These are phyloP conservation scores for Xylaria sp. DNA, from an alignment of 2,329 filamentous ascomycete genomes.

Conservation along the genomic window DNA sequence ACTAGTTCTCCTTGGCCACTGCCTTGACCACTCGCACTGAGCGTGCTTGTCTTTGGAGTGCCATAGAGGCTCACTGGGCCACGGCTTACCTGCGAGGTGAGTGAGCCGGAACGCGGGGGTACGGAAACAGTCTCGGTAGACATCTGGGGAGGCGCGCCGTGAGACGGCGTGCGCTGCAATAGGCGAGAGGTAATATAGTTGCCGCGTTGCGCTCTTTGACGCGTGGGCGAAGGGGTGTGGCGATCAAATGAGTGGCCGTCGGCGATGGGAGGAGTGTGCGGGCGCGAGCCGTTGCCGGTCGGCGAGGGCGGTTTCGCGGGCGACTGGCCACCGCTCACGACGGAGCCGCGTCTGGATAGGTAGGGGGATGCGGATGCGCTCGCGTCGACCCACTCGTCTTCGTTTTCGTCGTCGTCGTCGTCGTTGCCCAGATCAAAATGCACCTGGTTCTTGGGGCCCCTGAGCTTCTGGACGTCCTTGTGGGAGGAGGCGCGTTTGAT, in stretches of 20 bases:
- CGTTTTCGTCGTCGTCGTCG: constrained; percentile 57
- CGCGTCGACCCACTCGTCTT: constrained; percentile 71
- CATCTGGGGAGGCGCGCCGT: constrained; percentile 68
- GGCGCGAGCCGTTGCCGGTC: constrained; percentile 43
- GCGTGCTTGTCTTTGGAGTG: constrained; percentile 40
- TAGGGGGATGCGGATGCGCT: constrained; percentile 67
- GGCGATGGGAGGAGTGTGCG: constrained; percentile 20
- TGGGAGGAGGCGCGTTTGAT: constrained; percentile 60
- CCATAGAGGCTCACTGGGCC: constrained; percentile 48
- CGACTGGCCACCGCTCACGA: constrained; percentile 56
- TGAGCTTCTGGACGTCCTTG: constrained; percentile 53
- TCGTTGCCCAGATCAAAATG: constrained; percentile 68
- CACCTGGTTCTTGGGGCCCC: constrained; percentile 56
- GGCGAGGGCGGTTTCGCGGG: constrained; percentile 46
- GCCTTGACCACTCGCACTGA: constrained; percentile 49
- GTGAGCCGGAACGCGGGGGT: constrained; percentile 44
- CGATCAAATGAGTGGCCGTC: neutral
- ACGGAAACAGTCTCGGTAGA: constrained; percentile 63
- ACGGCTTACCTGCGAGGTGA: constrained; percentile 45
- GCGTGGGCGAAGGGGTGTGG: constrained; percentile 42
- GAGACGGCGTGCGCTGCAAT: constrained; percentile 67
- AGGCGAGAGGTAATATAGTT: constrained; percentile 71
- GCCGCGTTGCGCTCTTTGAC: constrained; percentile 58
- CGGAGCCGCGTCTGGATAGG: constrained; percentile 55
- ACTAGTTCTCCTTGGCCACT: constrained; percentile 56